These are phyloP conservation scores for Porphyrellus cyaneotinctus DNA, from an alignment of 768 basidiomycete genomes.

Conservation along the genomic window DNA sequence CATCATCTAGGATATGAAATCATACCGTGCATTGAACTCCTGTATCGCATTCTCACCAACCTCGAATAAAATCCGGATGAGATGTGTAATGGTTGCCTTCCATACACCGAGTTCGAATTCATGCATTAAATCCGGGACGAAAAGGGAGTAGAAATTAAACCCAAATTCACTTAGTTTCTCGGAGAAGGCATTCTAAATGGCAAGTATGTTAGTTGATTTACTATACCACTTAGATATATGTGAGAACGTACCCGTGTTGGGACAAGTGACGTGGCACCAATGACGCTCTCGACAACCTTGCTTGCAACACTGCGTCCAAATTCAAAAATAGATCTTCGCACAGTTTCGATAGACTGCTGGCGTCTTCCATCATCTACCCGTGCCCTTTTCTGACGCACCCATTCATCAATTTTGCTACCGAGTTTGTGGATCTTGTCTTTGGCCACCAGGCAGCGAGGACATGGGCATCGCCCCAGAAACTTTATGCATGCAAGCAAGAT, in stretches of 20 bases:
- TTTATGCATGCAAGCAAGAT: constrained; percentile 1
- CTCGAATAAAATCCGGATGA: background rate
- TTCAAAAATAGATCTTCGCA: no score
- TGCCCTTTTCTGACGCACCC: no score
- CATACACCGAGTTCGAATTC: constrained; percentile 25
- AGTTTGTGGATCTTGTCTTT: background rate
- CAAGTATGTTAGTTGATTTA: no score
- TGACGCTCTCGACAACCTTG: no score
- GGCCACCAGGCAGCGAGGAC: background rate
- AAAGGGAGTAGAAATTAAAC: background rate
- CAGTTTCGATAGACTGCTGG: no score
- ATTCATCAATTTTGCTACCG: no score
- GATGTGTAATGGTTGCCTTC: constrained; percentile 22
- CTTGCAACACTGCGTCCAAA: no score
- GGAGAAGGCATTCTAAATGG: no score
- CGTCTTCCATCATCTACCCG: no score
- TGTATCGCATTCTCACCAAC: background rate
- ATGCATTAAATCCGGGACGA: constrained; percentile 9
- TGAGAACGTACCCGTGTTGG: no score
- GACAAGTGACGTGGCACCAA: no score
- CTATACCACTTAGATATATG: no score
- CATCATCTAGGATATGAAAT: background rate
- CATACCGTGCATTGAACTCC: background rate
- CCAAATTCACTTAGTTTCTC: background rate
- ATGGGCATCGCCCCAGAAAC: background rate